Base-by-base conservation (phyloP, 208 protist species). In the Borovskyia barvae region DNA sequence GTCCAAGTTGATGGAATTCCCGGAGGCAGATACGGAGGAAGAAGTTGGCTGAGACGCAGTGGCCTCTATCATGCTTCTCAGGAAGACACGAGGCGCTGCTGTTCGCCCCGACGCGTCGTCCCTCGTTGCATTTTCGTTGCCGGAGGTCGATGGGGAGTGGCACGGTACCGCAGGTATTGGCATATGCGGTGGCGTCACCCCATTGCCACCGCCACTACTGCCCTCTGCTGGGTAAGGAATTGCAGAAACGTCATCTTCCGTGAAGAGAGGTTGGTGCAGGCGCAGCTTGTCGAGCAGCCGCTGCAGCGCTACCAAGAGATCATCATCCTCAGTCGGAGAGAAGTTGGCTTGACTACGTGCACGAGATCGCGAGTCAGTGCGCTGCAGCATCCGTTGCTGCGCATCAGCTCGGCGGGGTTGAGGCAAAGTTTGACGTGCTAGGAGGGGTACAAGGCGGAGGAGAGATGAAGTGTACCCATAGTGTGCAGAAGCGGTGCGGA, bases 201-300 rank as follows among this genome's bases (percentile, higher is more conserved):
- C 58, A 9, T 77, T 81, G n/a, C 63, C 65, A n/a, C 54, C 43
- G 33, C 67, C 65, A 17, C 56, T 51, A 19, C 65, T 58, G 17
- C 41, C 52, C n/a, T 85, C 72, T 4, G 58, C 26, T 11, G 76
- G 69, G 46, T 84, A 92, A 0, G 82, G 69, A 52, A 88, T 87
- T 17, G 80, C 64, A 9, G 68, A 72, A 6, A 88, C 84, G 57
- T 95, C 89, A 32, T 95, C 89, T 45, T 95, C 89, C 0, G 58
- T 51, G 49, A 82, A 95, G 25, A 75, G 43, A 3, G 89, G 89
- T 66, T 95, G 82, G 4, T 70, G 47, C 17, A 75, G 75, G 2
- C 68, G 46, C 3, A 95, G 71, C 55, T 87, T 90, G 33, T 78
- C 69, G 19, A 67, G 64, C 7, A 95, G 60, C 14, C 77, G 71